Percentiles rank a stretch among this genome's conserved stretches.
phyloP scores from a whole-genome alignment of 2,329 filamentous ascomycete genomes.

The Akanthomyces lecanii region DNA sequence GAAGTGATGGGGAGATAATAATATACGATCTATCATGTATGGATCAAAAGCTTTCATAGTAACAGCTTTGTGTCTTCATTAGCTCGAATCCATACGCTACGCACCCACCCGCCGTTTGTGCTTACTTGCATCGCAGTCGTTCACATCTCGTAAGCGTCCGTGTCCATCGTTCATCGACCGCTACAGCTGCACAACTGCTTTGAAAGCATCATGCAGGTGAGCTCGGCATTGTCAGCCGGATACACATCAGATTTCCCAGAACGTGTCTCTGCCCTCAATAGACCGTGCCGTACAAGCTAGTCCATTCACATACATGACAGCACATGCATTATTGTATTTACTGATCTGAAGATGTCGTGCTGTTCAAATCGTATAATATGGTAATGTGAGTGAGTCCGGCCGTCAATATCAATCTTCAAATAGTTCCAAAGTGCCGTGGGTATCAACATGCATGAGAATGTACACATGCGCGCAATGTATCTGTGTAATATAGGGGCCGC shows the following conservation, averaged over 20 bases:
- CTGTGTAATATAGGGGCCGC: not conserved
- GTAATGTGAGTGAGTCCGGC: constrained; percentile 6
- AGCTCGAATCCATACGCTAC: not conserved
- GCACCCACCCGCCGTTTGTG: not conserved
- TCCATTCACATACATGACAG: not conserved
- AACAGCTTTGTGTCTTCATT: not conserved
- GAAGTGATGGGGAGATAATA: not conserved
- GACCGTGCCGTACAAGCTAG: not conserved
- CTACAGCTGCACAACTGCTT: not conserved
- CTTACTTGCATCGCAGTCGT: not conserved
- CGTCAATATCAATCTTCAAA: not conserved
- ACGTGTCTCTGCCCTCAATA: not conserved
- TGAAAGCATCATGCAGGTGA: not conserved
- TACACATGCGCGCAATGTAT: not conserved
- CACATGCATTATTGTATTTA: not conserved
- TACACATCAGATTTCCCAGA: not conserved
- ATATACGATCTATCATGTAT: not conserved
- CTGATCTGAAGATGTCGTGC: not conserved
- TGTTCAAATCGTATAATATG: not conserved
- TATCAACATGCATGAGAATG: constrained; percentile 25
- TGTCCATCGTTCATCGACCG: not conserved
- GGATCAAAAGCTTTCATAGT: not conserved
- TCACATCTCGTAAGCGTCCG: not conserved
- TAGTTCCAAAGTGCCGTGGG: constrained; percentile 22
- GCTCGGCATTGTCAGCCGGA: not conserved